These are phyloP conservation scores for Leccinum pellstonianum DNA, from an alignment of 768 basidiomycete species.

Conservation along the genomic window DNA sequence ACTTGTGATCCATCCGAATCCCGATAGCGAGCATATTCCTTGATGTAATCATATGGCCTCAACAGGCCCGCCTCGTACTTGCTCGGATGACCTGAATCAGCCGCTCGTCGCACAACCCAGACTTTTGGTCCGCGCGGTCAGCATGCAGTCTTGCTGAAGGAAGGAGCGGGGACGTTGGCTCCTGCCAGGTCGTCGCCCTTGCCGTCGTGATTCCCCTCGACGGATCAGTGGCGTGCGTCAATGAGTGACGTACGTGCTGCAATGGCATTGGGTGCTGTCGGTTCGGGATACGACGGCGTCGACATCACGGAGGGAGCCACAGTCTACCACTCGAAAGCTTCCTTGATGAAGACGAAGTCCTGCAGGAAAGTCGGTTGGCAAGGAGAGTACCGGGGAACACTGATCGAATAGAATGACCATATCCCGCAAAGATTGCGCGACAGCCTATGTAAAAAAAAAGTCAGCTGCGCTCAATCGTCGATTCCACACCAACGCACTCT, in stretches of 20 bases:
- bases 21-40: slow-evolving; percentile 87
- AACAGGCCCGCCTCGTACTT: slow-evolving; percentile 96
- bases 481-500: background rate
- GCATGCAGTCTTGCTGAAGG: slow-evolving; percentile 67
- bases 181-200: slow-evolving; percentile 26
- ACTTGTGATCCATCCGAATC: slow-evolving; percentile 95
- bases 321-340: slow-evolving; percentile 81
- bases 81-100: slow-evolving; percentile 84
- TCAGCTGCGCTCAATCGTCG: background rate
- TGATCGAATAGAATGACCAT: background rate
- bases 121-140: slow-evolving; percentile 95
- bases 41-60: slow-evolving; percentile 96
- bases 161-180: slow-evolving; percentile 49
- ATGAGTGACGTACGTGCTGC: slow-evolving; percentile 13
- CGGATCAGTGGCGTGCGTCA: slow-evolving; percentile 18
- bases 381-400: background rate
- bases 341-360: slow-evolving; percentile 97
- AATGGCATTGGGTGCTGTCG: slow-evolving; percentile 2
- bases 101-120: slow-evolving; percentile 86
- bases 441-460: background rate
- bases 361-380: slow-evolving; percentile 23
- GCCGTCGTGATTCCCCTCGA: slow-evolving; percentile 13
- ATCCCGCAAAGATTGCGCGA: background rate
- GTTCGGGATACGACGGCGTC: slow-evolving; percentile 21
- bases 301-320: slow-evolving; percentile 42